Evolutionary conservation across 768 basidiomycete species (phyloP), one percentile per base, ranked within the genome.

Genomic region (Pleurotus giganteus): DNA sequence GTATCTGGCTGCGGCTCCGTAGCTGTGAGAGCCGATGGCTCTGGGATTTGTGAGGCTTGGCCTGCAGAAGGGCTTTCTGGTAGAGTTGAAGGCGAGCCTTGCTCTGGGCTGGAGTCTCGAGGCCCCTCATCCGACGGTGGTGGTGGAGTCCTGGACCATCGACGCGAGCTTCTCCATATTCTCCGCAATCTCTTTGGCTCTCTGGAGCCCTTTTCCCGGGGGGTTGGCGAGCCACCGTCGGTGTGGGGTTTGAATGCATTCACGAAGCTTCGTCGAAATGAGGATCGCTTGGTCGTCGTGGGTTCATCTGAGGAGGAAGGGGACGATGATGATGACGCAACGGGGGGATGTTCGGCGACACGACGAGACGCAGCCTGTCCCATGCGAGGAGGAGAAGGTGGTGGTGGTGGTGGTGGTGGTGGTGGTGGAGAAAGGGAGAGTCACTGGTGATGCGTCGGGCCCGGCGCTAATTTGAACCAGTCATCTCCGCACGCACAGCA

Each of bases 131-230:
- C 61, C 56, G 47, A 54, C 54, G 21, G 26, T 64, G 61, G 56
- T 13, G 57, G 58, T 29, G 55, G 67, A 13, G 66, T 58, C 55
- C 64, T 71, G 4, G 72, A 72, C 61, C 72, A 70, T 47, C 74
- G 61, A 47, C 61, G 67, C 7, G 66, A 62, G 46, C 60, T 58
- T 24, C 65, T 61, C 68, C 66, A 65, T 43, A 62, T 59, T 44
- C 52, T 58, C 41, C 44, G 57, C 7, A 53, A 47, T n/a, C n/a
- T n/a, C 23, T 45, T 45, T n/a, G 57, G 42, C n/a, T 29, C 17
- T 17, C 55, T 44, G 12, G 56, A 23, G 44, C n/a, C 41, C 24
- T 27, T 26, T 17, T 27, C 34, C 31, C 45, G 39, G 23, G 13
- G 24, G 31, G 29, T 42, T 12, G 46, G 27, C 19, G 47, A 34